These are phyloP conservation scores for Golubevia pallescens DNA, from an alignment of 1,284 basidiomycete species.

Conservation along the genomic window DNA sequence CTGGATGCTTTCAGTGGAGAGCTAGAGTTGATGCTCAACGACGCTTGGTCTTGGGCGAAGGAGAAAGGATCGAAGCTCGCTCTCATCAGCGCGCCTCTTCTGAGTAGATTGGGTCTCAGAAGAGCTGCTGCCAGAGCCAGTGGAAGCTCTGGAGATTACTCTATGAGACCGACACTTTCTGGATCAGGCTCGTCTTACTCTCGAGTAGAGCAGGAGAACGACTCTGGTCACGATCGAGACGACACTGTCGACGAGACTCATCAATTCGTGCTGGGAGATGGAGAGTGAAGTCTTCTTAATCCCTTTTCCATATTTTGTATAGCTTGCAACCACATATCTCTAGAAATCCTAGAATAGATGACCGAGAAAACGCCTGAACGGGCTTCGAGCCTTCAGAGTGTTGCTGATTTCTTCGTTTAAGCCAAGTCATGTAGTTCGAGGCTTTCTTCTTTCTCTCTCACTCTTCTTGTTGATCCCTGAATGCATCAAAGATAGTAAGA, in stretches of 20 bases:
- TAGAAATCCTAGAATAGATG: no score
- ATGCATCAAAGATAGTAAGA: no score
- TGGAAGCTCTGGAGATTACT: background rate
- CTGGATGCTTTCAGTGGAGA: conserved; percentile 30
- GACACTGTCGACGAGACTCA: conserved; percentile 14
- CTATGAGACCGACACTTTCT: background rate
- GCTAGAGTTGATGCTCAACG: conserved; percentile 33
- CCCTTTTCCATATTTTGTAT: no score
- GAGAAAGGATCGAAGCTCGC: background rate
- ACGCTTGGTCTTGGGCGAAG: conserved; percentile 10
- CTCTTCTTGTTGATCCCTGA: no score
- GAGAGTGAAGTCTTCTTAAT: conserved; percentile 7
- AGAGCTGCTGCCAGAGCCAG: background rate
- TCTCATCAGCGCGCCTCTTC: background rate
- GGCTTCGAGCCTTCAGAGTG: no score
- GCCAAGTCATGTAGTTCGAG: no score
- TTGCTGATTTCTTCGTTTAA: no score
- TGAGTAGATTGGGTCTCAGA: background rate
- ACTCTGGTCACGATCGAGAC: conserved; percentile 6
- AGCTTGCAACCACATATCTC: no score
- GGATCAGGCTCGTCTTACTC: background rate
- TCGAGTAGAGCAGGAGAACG: conserved; percentile 3
- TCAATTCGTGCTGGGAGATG: conserved; percentile 36
- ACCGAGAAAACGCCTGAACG: no score
- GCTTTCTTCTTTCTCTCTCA: no score